Evolutionary conservation across 2,329 filamentous ascomycete species (phyloP).

Genomic region (Diaporthe nobilis): DNA sequence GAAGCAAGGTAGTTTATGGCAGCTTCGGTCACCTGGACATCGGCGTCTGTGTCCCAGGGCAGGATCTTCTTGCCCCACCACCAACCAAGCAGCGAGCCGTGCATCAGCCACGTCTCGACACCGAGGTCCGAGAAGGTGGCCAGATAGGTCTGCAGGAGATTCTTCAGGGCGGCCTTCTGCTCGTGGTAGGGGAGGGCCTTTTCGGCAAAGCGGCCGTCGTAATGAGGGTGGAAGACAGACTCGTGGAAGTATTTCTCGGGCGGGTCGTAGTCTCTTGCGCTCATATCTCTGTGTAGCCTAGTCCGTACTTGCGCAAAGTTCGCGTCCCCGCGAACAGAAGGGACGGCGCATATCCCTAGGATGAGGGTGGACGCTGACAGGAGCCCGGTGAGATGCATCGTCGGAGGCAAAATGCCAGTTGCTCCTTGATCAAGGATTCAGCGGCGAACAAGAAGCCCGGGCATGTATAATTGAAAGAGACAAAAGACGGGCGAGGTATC

Average conservation of each 20-base stretch:
- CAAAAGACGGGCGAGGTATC: neutral
- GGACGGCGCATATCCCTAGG: slow-evolving; percentile 34
- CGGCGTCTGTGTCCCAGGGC: slow-evolving; percentile 84
- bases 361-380: slow-evolving; percentile 38
- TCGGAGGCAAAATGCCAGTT: slow-evolving; percentile 17
- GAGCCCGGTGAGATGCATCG: slow-evolving; percentile 41
- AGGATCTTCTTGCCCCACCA: slow-evolving; percentile 84
- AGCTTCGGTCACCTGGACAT: slow-evolving; percentile 78
- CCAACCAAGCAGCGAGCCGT: slow-evolving; percentile 88
- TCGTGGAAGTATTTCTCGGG: slow-evolving; percentile 55
- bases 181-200: slow-evolving; percentile 65
- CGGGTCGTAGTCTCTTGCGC: slow-evolving; percentile 25
- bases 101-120: slow-evolving; percentile 86
- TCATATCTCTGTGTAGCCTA: slow-evolving; percentile 47
- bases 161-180: slow-evolving; percentile 72
- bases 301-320: slow-evolving; percentile 44
- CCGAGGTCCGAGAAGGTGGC: slow-evolving; percentile 75
- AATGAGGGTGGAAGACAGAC: slow-evolving; percentile 53
- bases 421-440: neutral
- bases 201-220: slow-evolving; percentile 57
- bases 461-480: neutral
- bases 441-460: neutral
- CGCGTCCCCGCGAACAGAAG: slow-evolving; percentile 39
- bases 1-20: slow-evolving; percentile 77
- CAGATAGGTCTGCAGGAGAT: slow-evolving; percentile 81